phyloP scores from a whole-genome alignment of 1,284 basidiomycete species.

The Apiotrichum mycotoxinovorans region DNA sequence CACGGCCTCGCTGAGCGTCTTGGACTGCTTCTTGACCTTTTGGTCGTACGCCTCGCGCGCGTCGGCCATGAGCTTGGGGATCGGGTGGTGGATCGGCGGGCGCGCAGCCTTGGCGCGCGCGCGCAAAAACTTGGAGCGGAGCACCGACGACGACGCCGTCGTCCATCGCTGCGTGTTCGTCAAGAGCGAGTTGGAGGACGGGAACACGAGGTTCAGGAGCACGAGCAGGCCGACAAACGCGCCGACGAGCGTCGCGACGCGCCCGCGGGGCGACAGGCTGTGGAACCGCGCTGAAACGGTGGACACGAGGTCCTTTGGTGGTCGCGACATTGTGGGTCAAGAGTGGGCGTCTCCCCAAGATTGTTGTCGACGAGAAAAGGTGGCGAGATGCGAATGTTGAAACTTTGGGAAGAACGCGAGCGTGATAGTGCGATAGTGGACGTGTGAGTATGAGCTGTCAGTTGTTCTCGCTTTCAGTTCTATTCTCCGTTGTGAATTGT shows the following conservation, averaged over 20 bases:
- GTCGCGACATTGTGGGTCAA: constrained; percentile 8
- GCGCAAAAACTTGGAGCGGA: constrained; percentile 47
- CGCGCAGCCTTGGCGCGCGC: constrained; percentile 39
- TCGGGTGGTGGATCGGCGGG: constrained; percentile 63
- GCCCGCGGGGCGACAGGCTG: constrained; percentile 23
- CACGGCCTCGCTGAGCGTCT: constrained; percentile 68
- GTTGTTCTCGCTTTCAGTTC: no score
- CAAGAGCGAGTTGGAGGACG: constrained; percentile 30
- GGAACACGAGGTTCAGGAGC: constrained; percentile 37
- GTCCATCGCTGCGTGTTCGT: constrained; percentile 43
- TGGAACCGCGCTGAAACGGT: neutral
- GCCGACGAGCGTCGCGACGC: constrained; percentile 28
- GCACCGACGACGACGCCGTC: constrained; percentile 44
- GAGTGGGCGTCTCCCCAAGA: no score
- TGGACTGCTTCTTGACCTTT: constrained; percentile 70
- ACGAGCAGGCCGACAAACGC: constrained; percentile 28
- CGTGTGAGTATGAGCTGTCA: no score
- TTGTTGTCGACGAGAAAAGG: no score
- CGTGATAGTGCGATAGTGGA: no score
- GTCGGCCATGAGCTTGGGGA: constrained; percentile 72
- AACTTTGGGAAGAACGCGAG: no score
- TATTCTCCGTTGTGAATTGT: no score
- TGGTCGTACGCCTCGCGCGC: constrained; percentile 65
- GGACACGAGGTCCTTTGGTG: constrained; percentile 9
- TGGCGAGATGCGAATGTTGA: no score